Evolutionary conservation across 768 basidiomycete species (phyloP), one percentile per base, ranked within the genome.

Genomic region (Boletus reticuloceps): DNA sequence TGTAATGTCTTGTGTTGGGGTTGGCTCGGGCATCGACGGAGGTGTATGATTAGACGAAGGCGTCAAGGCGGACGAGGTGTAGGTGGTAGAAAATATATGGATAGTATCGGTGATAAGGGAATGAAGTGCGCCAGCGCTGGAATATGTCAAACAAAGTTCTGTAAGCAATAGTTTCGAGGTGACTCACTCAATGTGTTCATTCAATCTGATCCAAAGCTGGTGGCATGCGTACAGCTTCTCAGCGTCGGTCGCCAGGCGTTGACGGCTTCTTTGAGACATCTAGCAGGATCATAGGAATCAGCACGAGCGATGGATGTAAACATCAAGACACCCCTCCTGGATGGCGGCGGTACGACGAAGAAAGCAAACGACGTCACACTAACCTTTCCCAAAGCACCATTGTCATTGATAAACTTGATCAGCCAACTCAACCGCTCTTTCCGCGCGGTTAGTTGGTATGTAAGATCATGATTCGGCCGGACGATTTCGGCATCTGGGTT

Each of bases 371-470:
- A 55, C 19, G 12, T 27, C 31, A 19, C 20, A 53, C 72, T 59
- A 32, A 89, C 93, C 79, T 90, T 92, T 38, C 75, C 75, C 36
- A 95, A 74, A 6, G 87, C 86, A 0, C 82, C 86, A 68, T 96
- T 96, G 50, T 91, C 86, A 43, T 93, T 90, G 64, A 97, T 89
- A 68, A 94, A 96, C 25, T 79, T 80, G 60, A 96, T 90, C n/a
- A 98, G 77, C 79, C 90, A 92, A 51, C 83, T 84, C 29, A 95
- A 74, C 37, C 91, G 77, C 51, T 88, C 84, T 64, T 87, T 87
- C 29, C 91, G 82, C 39, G 83, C 84, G 6, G 78, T 79, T 59
- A 98, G 71, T 65, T 95, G 94, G 2, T 85, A 78, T 16, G 84
- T 84, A 40, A 96, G 75, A 67, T 97, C 94, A 62, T 91, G 88